Evolutionary conservation across 257 asterid species (phyloP), one percentile per base, ranked within the genome.

Genomic region (Coffea canephora): DNA sequence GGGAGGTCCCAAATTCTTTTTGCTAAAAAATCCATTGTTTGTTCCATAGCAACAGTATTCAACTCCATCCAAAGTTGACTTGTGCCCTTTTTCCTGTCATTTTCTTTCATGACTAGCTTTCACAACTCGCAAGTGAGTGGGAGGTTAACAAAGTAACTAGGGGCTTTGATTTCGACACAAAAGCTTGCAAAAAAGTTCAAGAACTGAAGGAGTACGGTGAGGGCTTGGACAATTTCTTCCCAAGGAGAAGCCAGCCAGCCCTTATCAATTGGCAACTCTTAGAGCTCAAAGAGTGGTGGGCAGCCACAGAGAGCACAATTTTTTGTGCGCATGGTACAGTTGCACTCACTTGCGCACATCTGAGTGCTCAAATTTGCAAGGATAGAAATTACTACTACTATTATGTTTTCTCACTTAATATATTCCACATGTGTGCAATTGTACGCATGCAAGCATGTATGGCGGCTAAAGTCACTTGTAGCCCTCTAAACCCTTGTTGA

Each of bases 401-500:
- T 39, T 23, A 2, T 23, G 76, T 62, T 70, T 62, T 74, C 81
- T 78, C 84, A 73, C 21, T 64, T 10, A 13, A 13, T 25, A 45
- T 12, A 70, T 69, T 39, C 76, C 78, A 41, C 81, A 76, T 75
- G 78, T 80, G 84, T 55, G 77, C 49, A 25, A 68, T 69, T 48
- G 81, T 83, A 81, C 85, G 93, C 97, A 86, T 90, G 94, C 94
- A 85, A 85, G 87, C 88, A 83, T 91, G 89, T 84, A 74, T 90
- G 94, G 92, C 95, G 98, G 97, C 97, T 92, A 86, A 88, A 86
- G 87, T 73, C 82, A 84, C 71, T 75, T 86, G 84, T 80, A 85
- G 84, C 86, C 87, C 81, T 85, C 81, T 64, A 43, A 72, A 85
- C 86, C 85, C 85, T 82, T 79, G 79, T 75, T 46, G 49, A 49